Conservation (phyloP, 2,329 filamentous ascomycete species). For the Ampelomyces quisqualis region DNA sequence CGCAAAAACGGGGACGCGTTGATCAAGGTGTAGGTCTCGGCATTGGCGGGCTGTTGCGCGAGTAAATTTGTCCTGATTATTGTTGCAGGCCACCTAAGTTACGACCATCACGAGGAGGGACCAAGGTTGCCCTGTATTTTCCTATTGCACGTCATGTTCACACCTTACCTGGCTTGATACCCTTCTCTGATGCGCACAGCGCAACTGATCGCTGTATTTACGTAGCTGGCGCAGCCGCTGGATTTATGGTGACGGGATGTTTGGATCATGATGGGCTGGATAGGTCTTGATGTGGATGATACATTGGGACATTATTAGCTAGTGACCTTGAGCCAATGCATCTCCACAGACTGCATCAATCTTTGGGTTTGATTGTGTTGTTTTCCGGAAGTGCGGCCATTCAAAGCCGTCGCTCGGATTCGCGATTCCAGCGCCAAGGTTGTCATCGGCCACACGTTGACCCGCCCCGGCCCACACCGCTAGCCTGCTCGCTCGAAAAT, state of each 20-base stretch:
- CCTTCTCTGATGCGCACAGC: slow-evolving; percentile 2
- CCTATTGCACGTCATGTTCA: too few species aligned
- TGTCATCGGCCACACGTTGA: slow-evolving; percentile 20
- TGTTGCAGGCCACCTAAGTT: slow-evolving; percentile 13
- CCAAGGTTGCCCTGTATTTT: too few species aligned
- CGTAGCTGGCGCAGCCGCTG: too few species aligned
- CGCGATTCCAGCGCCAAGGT: slow-evolving; percentile 8
- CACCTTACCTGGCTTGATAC: slow-evolving; percentile 5
- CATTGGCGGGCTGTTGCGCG: slow-evolving; percentile 49
- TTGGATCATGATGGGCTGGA: not conserved
- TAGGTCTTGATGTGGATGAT: too few species aligned
- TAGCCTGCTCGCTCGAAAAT: slow-evolving; percentile 17
- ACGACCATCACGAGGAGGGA: too few species aligned
- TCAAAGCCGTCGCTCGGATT: not conserved
- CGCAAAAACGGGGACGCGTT: slow-evolving; percentile 54
- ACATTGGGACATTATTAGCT: too few species aligned
- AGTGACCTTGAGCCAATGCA: too few species aligned
- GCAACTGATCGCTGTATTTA: not conserved
- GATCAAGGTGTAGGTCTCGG: slow-evolving; percentile 57
- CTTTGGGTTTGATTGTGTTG: too few species aligned
- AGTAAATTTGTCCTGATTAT: slow-evolving; percentile 24
- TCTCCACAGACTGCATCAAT: too few species aligned
- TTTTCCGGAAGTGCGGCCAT: too few species aligned
- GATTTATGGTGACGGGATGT: not conserved
- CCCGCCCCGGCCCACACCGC: slow-evolving; percentile 23